Conservation (phyloP, 768 basidiomycete species). For the Mycena venus region DNA sequence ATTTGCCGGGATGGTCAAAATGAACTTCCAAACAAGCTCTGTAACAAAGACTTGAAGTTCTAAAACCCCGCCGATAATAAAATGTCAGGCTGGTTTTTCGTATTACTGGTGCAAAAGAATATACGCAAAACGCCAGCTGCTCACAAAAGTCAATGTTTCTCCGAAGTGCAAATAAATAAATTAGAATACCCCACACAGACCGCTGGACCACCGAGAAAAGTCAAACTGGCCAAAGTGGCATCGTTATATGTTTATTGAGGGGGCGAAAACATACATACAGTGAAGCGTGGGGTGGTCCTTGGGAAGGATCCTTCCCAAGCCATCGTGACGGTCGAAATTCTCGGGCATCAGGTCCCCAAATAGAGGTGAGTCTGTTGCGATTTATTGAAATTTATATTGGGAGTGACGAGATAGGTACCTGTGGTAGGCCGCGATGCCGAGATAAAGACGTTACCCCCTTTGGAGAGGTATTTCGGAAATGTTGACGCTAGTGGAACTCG, state of each 20-base stretch:
- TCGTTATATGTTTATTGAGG: background rate
- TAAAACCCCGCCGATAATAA: background rate
- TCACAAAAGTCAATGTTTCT: background rate
- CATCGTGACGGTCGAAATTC: conserved; percentile 30
- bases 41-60: conserved; percentile 28
- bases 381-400: background rate
- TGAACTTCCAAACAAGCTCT: conserved; percentile 27
- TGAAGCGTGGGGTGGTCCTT: background rate
- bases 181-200: background rate
- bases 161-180: background rate
- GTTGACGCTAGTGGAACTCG: conserved; percentile 3
- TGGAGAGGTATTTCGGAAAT: conserved; percentile 22
- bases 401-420: background rate
- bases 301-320: background rate
- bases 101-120: background rate
- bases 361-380: conserved; percentile 1
- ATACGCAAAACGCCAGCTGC: conserved; percentile 35
- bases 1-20: conserved; percentile 16
- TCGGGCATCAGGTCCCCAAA: conserved; percentile 35
- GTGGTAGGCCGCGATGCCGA: conserved; percentile 28
- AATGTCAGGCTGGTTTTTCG: too few relatives aligned
- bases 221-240: background rate
- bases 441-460: conserved; percentile 20
- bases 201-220: background rate
- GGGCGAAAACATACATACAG: background rate